These are phyloP conservation scores for Flueggea neowawraea DNA, from an alignment of 441 rosid genomes.

Conservation along the genomic window DNA sequence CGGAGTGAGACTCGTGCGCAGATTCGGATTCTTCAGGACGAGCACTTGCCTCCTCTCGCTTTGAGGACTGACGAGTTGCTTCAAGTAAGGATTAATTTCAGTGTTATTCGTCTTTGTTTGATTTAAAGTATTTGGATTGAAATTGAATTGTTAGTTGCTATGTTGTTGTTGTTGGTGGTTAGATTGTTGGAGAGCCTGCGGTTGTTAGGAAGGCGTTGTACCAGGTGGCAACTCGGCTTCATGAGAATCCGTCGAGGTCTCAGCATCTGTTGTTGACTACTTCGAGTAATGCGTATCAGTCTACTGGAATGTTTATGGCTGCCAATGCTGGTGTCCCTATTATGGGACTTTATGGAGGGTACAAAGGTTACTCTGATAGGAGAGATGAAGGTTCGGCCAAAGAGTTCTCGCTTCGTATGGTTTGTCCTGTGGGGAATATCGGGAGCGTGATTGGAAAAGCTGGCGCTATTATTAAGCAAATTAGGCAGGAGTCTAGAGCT, in stretches of 20 bases:
- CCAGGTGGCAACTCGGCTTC: slow-evolving; percentile 86
- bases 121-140: background rate
- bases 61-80: slow-evolving; percentile 85
- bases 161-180: background rate
- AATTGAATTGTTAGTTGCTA: background rate
- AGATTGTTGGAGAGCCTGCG: slow-evolving; percentile 87
- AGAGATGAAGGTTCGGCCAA: slow-evolving; percentile 72
- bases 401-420: slow-evolving; percentile 80
- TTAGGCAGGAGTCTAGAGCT: slow-evolving; percentile 89
- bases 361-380: slow-evolving; percentile 75
- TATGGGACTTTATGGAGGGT: slow-evolving; percentile 75
- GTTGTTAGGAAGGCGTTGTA: slow-evolving; percentile 79
- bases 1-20: slow-evolving; percentile 90
- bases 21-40: slow-evolving; percentile 88
- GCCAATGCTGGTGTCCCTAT: slow-evolving; percentile 51
- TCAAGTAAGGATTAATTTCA: slow-evolving; percentile 40
- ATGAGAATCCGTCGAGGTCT: slow-evolving; percentile 87
- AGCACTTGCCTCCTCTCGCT: slow-evolving; percentile 82
- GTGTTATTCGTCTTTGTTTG: background rate
- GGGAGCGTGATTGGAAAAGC: slow-evolving; percentile 93
- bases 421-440: slow-evolving; percentile 77
- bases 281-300: slow-evolving; percentile 37
- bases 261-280: slow-evolving; percentile 78
- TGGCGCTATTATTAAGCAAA: slow-evolving; percentile 80
- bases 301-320: slow-evolving; percentile 50